These are phyloP conservation scores for Chytriomyces sp. DNA, from an alignment of 192 early-diverging fungal species.

Conservation along the genomic window DNA sequence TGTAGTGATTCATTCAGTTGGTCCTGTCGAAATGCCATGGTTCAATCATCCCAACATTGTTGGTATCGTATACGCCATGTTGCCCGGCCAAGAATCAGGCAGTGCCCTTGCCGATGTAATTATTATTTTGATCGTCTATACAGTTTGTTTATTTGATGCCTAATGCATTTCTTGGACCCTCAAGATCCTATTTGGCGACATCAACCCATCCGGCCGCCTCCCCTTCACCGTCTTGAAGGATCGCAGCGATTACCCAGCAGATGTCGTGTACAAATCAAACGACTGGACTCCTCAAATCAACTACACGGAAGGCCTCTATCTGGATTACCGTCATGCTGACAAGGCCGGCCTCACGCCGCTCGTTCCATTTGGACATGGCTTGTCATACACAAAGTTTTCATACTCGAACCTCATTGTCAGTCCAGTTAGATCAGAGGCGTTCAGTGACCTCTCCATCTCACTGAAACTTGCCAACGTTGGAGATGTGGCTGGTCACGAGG, in stretches of 20 bases:
- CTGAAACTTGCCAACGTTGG: constrained; percentile 29
- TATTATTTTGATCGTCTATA: no score
- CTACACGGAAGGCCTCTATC: constrained; percentile 52
- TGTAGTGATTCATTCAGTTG: constrained; percentile 58
- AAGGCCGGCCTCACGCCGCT: constrained; percentile 42
- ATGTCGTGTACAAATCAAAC: constrained; percentile 37
- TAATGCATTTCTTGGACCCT: neutral
- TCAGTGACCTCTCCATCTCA: constrained; percentile 8
- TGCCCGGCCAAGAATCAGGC: constrained; percentile 69
- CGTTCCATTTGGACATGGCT: constrained; percentile 59
- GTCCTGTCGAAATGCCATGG: constrained; percentile 63
- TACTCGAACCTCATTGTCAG: constrained; percentile 38
- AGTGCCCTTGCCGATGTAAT: constrained; percentile 62
- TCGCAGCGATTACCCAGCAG: constrained; percentile 42
- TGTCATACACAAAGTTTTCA: constrained; percentile 62
- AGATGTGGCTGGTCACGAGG: constrained; percentile 33
- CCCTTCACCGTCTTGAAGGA: constrained; percentile 63
- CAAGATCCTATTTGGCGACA: constrained; percentile 61
- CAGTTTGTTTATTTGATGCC: no score
- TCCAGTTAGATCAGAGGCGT: neutral
- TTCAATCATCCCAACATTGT: constrained; percentile 58
- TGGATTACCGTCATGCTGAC: constrained; percentile 60
- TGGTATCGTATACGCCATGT: constrained; percentile 55
- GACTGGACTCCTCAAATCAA: constrained; percentile 39
- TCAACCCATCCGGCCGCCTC: constrained; percentile 62